Evolutionary conservation across 495 filamentous ascomycete species (phyloP).

Genomic region (Symbiotaphrina buchneri): DNA sequence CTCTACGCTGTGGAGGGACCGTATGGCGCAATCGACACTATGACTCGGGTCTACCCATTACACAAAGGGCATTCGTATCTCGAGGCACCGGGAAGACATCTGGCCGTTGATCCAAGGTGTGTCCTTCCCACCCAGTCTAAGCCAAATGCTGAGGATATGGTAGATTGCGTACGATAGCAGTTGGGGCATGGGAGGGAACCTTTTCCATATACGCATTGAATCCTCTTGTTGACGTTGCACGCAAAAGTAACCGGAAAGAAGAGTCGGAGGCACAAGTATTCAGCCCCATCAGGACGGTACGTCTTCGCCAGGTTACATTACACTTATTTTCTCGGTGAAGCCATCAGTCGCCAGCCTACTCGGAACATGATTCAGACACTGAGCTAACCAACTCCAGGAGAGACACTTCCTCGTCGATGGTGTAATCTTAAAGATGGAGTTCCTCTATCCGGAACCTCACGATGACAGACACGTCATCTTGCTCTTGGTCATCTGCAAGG

Average conservation of each 20-base stretch:
- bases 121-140: neutral
- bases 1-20: conserved; percentile 28
- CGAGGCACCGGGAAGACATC: conserved; percentile 45
- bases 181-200: conserved; percentile 31
- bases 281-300: conserved; percentile 10
- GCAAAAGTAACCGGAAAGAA: conserved; percentile 4
- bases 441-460: conserved; percentile 43
- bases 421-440: conserved; percentile 66
- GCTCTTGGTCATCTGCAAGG: conserved; percentile 41
- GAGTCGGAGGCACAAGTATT: conserved; percentile 1
- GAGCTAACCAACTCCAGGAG: conserved; percentile 19
- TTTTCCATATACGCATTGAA: conserved; percentile 42
- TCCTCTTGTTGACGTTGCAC: conserved; percentile 20
- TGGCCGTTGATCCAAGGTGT: conserved; percentile 59
- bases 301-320: no score
- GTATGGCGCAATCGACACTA: conserved; percentile 28
- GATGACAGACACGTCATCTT: conserved; percentile 53
- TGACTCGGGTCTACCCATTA: conserved; percentile 30
- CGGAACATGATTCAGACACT: no score
- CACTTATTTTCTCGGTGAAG: no score
- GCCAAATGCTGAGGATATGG: conserved; percentile 3
- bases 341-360: no score
- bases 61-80: conserved; percentile 28
- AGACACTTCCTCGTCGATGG: conserved; percentile 40
- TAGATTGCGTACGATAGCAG: conserved; percentile 41